Percentiles rank a stretch among this genome's conserved stretches.
phyloP scores from a whole-genome alignment of 768 basidiomycete species.

The Dentipellis sp. region DNA sequence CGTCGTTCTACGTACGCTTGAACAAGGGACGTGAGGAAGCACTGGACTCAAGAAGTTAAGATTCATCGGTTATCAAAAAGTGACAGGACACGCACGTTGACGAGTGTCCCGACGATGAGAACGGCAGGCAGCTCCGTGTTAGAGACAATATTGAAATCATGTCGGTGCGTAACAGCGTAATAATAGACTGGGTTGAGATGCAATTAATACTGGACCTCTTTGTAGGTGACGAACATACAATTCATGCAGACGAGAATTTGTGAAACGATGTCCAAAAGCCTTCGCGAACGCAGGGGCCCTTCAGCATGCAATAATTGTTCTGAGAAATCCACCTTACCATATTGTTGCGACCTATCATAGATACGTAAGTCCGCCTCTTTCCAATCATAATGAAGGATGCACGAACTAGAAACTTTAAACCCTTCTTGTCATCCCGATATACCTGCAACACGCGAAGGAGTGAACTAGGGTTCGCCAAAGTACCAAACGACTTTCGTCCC shows the following conservation, averaged over 20 bases:
- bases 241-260: background rate
- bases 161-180: background rate
- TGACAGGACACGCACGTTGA: background rate
- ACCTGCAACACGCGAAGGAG: background rate
- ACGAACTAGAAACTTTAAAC: background rate
- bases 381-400: background rate
- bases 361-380: background rate
- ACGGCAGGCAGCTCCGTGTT: background rate
- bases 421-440: background rate
- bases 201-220: background rate
- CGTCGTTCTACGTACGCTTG: background rate
- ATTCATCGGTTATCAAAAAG: background rate
- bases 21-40: background rate
- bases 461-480: background rate
- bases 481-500: background rate
- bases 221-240: background rate
- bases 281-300: too few relatives aligned
- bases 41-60: background rate
- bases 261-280: background rate
- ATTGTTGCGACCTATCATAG: background rate
- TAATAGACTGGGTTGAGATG: background rate
- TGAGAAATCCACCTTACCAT: background rate
- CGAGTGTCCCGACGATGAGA: background rate
- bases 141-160: background rate
- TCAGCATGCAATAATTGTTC: background rate